Evolutionary conservation across 163 green algal genomes (phyloP), one percentile per base, ranked within the genome.

Genomic region (Trebouxiophyceae sp.): DNA sequence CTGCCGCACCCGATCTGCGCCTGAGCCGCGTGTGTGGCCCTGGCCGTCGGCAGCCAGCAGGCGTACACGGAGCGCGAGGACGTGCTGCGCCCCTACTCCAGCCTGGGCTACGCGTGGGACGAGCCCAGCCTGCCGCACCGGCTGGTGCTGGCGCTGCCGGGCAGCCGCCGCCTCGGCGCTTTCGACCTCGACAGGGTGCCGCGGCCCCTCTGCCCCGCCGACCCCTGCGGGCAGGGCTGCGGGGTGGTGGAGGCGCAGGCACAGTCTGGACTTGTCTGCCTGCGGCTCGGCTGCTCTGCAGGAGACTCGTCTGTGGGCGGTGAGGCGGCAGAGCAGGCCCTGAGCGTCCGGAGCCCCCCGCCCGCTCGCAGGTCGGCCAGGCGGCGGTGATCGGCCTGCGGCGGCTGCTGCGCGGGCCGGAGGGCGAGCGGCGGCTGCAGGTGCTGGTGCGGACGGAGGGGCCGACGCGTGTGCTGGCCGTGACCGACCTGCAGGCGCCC

Each of bases 41-140:
- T 54, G 16, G 60, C 7, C 2, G 4, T 54, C 3, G 62, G 32
- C 70, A 76, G 70, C 23, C 70, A 76, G 39, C 27, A 65, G 39
- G 59, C 33, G 19, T 76, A 55, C 32, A 56, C 24, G 23, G 78
- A 81, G 56, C 67, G 75, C 56, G 78, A 86, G 69, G 86, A 93
- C 58, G 68, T 91, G 33, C 69, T 93, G 23, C 78, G 84, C 20
- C 84, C 86, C 33, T 93, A 91, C 77, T 87, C 80, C 57, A 84
- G 76, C 32, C 68, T 93, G 57, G 71, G 76, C 45, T 95, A 89
- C 66, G 82, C 88, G 0, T 95, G 88, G 88, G 88, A 95, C 62
- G 87, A 95, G 67, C 88, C 87, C 7, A 67, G 77, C 5, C 39
- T 71, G 46, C 73, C 76, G 22, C 84, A 93, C 67, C 65, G 60